phyloP scores from a whole-genome alignment of 345 rosid species.

The Murraya paniculata region DNA sequence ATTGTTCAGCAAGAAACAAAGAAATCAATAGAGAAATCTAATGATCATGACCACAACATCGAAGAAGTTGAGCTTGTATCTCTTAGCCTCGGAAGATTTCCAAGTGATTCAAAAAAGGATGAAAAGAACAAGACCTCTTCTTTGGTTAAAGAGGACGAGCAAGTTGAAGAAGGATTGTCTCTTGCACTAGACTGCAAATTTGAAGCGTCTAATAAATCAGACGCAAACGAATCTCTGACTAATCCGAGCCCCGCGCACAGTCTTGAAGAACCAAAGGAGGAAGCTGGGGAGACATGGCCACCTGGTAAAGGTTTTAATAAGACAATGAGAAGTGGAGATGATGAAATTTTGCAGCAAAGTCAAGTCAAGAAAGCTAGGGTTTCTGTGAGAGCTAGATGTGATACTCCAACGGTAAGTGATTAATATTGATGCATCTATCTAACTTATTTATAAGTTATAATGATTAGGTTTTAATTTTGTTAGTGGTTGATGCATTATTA shows the following conservation, averaged over 20 bases:
- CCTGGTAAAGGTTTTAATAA: slow-evolving; percentile 38
- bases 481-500: neutral
- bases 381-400: slow-evolving; percentile 83
- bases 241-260: slow-evolving; percentile 32
- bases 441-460: neutral
- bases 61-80: slow-evolving; percentile 65
- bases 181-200: slow-evolving; percentile 61
- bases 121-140: slow-evolving; percentile 24
- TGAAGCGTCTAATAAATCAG: slow-evolving; percentile 34
- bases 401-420: slow-evolving; percentile 72
- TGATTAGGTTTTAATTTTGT: neutral
- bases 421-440: neutral
- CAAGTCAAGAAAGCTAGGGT: slow-evolving; percentile 82
- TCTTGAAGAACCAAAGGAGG: slow-evolving; percentile 43
- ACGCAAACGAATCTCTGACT: slow-evolving; percentile 25
- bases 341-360: slow-evolving; percentile 55
- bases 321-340: slow-evolving; percentile 37
- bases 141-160: slow-evolving; percentile 22
- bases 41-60: slow-evolving; percentile 5
- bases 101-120: slow-evolving; percentile 34
- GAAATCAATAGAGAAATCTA: slow-evolving; percentile 9
- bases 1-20: slow-evolving; percentile 36
- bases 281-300: slow-evolving; percentile 37
- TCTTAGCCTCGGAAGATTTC: slow-evolving; percentile 63
- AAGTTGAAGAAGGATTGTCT: slow-evolving; percentile 24